Evolutionary conservation across 441 rosid genomes (phyloP), one percentile per base, ranked within the genome.

Genomic region (Gossypium laxum): DNA sequence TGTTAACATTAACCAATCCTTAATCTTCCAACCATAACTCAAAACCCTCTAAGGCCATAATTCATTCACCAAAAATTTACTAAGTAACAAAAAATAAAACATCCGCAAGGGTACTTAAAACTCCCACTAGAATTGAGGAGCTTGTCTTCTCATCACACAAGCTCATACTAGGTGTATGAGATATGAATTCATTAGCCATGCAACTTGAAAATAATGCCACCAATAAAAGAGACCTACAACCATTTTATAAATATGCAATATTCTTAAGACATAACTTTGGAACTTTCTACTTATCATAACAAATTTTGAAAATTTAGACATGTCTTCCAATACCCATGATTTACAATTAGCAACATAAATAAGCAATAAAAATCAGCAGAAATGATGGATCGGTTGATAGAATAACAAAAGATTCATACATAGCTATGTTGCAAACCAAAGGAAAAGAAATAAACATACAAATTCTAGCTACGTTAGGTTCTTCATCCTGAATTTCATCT

Each of bases 401-500:
- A 45, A 47, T 2, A 32, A 67, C 45, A 43, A 19, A 32, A 56
- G 4, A 22, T 52, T 24, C 47, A 64, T 43, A 6, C 19, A 43
- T 5, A 67, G 1, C 2, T 30, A 67, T 67, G n/a, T 7, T 47
- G 34, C 10, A 54, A 54, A 30, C 55, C 5, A 45, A 48, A 18
- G 57, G 18, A 45, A 34, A 51, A n/a, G 14, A 0, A 41, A 54
- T 17, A 30, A 7, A 58, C 91, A 43, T 85, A 93, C 98, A 78
- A 43, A 94, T 91, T 79, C 97, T 87, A 24, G 98, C 85, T 43
- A 94, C 69, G 70, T 62, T 87, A 65, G 98, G 96, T 76, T 91
- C 93, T 78, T 89, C 98, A 65, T 87, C 98, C 82, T 91, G 96
- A 58, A 94, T 88, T 74, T 90, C 98, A 83, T 94, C 98, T 0